A percentile compares a stretch with the other conserved stretches of the same genome.
Conservation (phyloP, 768 basidiomycete species). For the Trametes sanguinea region DNA sequence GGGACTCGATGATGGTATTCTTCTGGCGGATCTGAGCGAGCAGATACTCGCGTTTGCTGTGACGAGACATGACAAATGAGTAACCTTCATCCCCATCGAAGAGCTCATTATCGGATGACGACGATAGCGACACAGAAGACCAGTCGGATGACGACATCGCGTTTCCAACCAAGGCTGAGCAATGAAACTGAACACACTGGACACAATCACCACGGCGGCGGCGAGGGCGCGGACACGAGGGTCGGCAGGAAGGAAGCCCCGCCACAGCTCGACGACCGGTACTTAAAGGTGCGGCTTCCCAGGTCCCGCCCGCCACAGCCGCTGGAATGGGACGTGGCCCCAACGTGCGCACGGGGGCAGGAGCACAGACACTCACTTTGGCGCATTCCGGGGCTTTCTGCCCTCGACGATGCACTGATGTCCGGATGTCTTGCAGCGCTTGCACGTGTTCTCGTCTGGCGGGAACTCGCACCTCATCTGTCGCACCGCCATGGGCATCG, state of each 20-base stretch:
- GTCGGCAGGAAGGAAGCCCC: conserved; percentile 8
- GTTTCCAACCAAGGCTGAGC: neutral
- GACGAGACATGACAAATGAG: conserved; percentile 32
- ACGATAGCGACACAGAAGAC: conserved; percentile 7
- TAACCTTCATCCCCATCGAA: conserved; percentile 24
- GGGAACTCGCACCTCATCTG: conserved; percentile 91
- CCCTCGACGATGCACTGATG: conserved; percentile 85
- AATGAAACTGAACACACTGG: neutral
- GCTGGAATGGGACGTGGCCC: conserved; percentile 1
- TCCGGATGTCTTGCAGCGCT: conserved; percentile 69
- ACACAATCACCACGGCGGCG: neutral
- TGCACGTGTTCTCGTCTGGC: conserved; percentile 71
- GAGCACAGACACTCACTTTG: conserved; percentile 63
- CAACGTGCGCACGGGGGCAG: neutral
- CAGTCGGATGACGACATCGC: conserved; percentile 8
- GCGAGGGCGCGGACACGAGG: neutral
- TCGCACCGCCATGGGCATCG: conserved; percentile 19
- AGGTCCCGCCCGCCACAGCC: conserved; percentile 9
- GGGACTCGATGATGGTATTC: conserved; percentile 81
- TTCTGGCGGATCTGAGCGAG: conserved; percentile 86
- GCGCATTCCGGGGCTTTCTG: conserved; percentile 72
- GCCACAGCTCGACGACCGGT: conserved; percentile 4
- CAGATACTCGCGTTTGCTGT: conserved; percentile 83
- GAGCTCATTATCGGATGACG: conserved; percentile 4
- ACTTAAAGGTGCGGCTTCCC: conserved; percentile 10